Conservation (phyloP, 306 rosid species). For the apple (Malus domestica) region ASM211411v1 NC_041804.1:404501-405000, state of each 20-base stretch:
- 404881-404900: slow-evolving; percentile 96
- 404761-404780: neutral
- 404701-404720: slow-evolving; percentile 86
- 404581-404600: slow-evolving; percentile 87
- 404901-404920: slow-evolving; percentile 94
- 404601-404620: slow-evolving; percentile 95
- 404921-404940: slow-evolving; percentile 90
- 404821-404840: neutral
- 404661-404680: slow-evolving; percentile 99
- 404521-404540: slow-evolving; percentile 91
- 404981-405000: neutral
- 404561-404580: slow-evolving; percentile 85
- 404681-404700: slow-evolving; percentile 97
- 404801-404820: neutral
- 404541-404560: slow-evolving; percentile 90
- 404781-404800: neutral
- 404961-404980: neutral
- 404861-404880: slow-evolving; percentile 99
- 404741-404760: slow-evolving; percentile 21
- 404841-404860: slow-evolving; percentile 69
- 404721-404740: slow-evolving; percentile 80
- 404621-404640: slow-evolving; percentile 90
- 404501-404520: slow-evolving; percentile 86
- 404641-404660: slow-evolving; percentile 93
- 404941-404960: slow-evolving; percentile 3